Base-by-base conservation (phyloP, 2,329 filamentous ascomycete species). In the Dactylellina parvicollis region DNA sequence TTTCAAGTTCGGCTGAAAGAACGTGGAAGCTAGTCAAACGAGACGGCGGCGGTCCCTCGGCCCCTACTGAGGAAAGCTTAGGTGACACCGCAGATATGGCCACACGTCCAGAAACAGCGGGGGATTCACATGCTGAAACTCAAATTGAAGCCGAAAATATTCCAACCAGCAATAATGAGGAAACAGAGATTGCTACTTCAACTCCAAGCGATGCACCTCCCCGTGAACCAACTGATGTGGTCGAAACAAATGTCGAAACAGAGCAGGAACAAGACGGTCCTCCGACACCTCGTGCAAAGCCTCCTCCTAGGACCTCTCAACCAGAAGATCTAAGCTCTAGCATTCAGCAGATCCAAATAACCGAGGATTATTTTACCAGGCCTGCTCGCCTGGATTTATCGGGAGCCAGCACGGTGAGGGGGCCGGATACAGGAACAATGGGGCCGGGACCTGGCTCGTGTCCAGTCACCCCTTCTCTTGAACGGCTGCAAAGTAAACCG, bases 401-500 rank as follows among this genome's bases (percentile, higher is more conserved):
- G 8, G 55, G 40, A 3, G 55, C 60, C 8, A 66, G 60, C n/a
- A 73, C 69, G 5, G 42, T 73, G 14, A 60, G 38, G 30, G 60
- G 44, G 20, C 49, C 60, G 7, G 70, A 69, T 40, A 36, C 34
- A 24, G 62, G 70, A 18, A 61, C 56, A 22, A 46, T 74, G 50
- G 57, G 24, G 4, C 40, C 55, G 4, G 59, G 61, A 3, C 40
- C 55, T 3, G 59, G 61, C 2, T 73, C 69, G 4, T 66, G 60
- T 44, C 69, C 69, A 5, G 69, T 73, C 10, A 73, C 69, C 7
- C 69, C 69, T 14, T 60, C 60, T 4, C 49, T 74, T 34, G 70
- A 74, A 62, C 61, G 70, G n/a, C 44, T 74, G 18, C 70, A 74
- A 34, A 49, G 55, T 26, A 74, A 74, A 34, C 70, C 70, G 5